These are phyloP conservation scores for Lactarius psammicola DNA, from an alignment of 768 basidiomycete species.

Conservation along the genomic window DNA sequence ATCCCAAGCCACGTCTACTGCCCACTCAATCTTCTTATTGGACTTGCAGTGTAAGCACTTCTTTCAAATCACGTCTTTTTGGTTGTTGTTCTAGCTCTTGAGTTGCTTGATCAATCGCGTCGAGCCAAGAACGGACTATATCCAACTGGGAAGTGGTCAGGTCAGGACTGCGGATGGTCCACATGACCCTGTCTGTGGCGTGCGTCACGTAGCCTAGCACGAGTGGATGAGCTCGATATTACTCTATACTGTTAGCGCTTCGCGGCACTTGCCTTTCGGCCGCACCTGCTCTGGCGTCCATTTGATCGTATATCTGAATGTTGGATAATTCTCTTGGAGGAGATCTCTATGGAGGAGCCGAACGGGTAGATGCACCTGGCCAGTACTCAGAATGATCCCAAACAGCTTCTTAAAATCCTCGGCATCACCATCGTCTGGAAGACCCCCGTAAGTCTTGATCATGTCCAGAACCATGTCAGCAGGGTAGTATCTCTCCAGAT, in stretches of 20 bases:
- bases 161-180: slow-evolving; percentile 55
- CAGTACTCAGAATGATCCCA: slow-evolving; percentile 59
- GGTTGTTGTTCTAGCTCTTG: slow-evolving; percentile 41
- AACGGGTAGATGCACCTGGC: slow-evolving; percentile 67
- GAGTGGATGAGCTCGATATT: neutral
- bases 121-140: slow-evolving; percentile 56
- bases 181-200: slow-evolving; percentile 59
- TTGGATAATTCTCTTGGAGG: slow-evolving; percentile 53
- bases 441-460: slow-evolving; percentile 43
- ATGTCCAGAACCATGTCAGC: slow-evolving; percentile 46
- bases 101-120: slow-evolving; percentile 47
- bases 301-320: slow-evolving; percentile 64
- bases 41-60: slow-evolving; percentile 49
- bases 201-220: slow-evolving; percentile 66
- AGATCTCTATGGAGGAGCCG: slow-evolving; percentile 63
- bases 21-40: slow-evolving; percentile 56
- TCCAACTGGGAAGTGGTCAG: slow-evolving; percentile 46
- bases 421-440: slow-evolving; percentile 41
- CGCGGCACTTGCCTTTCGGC: slow-evolving; percentile 45
- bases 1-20: slow-evolving; percentile 54
- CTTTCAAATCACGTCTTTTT: slow-evolving; percentile 30
- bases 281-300: slow-evolving; percentile 66
- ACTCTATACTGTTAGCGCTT: neutral
- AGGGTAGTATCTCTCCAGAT: slow-evolving; percentile 62
- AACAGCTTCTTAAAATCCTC: slow-evolving; percentile 49